These are phyloP conservation scores for Glomus cerebriforme DNA, from an alignment of 192 early-diverging fungal genomes.

Conservation along the genomic window DNA sequence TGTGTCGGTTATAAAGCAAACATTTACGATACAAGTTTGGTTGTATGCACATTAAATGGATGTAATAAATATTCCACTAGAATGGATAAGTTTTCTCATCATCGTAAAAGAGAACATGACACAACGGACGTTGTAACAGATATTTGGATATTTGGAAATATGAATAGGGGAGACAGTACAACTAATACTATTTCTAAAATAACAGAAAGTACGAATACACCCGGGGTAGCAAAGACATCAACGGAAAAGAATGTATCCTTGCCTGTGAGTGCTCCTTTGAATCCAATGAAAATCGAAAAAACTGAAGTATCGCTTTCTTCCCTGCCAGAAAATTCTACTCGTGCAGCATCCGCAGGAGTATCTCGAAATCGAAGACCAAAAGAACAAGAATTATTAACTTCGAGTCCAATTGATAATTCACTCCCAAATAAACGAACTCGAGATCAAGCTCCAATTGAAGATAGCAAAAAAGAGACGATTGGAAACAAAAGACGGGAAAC, in stretches of 20 bases:
- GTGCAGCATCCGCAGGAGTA: background rate
- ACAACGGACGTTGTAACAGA: conserved; percentile 25
- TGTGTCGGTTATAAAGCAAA: conserved; percentile 36
- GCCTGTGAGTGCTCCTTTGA: background rate
- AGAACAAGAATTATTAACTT: background rate
- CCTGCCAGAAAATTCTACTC: background rate
- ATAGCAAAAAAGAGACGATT: background rate
- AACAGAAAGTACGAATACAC: background rate
- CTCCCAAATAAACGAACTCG: conserved; percentile 10
- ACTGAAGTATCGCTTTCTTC: background rate
- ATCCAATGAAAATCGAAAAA: background rate
- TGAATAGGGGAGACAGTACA: conserved; percentile 24
- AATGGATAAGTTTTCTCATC: conserved; percentile 24
- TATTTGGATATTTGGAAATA: conserved; percentile 35
- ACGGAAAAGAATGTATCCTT: background rate
- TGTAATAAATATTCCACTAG: conserved; percentile 32
- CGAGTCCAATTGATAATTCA: background rate
- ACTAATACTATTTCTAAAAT: background rate
- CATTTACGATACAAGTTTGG: conserved; percentile 31
- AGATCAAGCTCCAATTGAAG: background rate
- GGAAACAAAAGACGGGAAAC: conserved; percentile 18
- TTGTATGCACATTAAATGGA: conserved; percentile 31
- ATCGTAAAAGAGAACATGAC: conserved; percentile 30
- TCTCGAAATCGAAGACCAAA: background rate
- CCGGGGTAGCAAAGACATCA: background rate